phyloP scores from a whole-genome alignment of 2,329 filamentous ascomycete species.

The Xylaria sp. region DNA sequence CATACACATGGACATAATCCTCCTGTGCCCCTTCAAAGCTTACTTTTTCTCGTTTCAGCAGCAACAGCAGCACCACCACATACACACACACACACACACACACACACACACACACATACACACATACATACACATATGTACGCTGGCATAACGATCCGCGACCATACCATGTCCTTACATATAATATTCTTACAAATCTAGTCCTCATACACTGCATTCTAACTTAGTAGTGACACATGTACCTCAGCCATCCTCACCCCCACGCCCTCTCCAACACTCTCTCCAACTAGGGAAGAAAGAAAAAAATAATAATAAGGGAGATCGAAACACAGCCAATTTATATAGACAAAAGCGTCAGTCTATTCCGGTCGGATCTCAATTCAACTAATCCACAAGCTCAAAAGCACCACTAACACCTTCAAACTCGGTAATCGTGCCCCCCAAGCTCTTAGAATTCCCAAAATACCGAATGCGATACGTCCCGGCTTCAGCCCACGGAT shows the following conservation, averaged over 20 bases:
- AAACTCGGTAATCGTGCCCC: conserved; percentile 74
- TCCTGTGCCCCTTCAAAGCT: neutral
- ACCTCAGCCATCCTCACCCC: neutral
- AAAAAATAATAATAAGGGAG: neutral
- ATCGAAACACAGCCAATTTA: neutral
- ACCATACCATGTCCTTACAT: neutral
- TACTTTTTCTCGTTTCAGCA: neutral
- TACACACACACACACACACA: neutral
- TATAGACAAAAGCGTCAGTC: neutral
- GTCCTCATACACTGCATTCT: neutral
- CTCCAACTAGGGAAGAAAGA: neutral
- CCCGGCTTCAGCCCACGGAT: conserved; percentile 65
- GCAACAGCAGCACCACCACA: too few species aligned
- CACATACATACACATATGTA: neutral
- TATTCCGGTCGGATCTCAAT: neutral
- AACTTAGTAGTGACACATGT: too few species aligned
- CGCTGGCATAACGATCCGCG: neutral
- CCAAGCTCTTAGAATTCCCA: conserved; percentile 78
- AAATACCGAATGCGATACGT: conserved; percentile 83
- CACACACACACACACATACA: neutral
- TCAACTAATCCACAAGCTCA: conserved; percentile 39
- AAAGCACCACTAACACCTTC: conserved; percentile 72
- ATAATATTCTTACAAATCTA: conserved; percentile 2
- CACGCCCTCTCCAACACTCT: neutral
- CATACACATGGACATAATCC: neutral